phyloP scores from a whole-genome alignment of 306 rosid genomes.

The Sophora flavescens region DNA sequence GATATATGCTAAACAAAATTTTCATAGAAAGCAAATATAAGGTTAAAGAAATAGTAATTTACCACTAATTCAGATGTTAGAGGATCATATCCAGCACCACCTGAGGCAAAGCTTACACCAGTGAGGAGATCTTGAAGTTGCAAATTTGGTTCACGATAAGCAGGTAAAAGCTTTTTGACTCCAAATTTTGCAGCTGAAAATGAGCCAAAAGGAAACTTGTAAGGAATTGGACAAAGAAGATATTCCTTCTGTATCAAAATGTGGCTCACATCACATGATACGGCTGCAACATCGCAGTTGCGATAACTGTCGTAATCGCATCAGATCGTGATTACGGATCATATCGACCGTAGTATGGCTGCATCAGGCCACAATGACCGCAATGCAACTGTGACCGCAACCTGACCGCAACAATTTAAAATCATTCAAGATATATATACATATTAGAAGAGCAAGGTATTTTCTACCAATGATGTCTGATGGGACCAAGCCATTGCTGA shows the following conservation, averaged over 20 bases:
- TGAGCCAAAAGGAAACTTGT: not conserved
- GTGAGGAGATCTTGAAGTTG: slow-evolving; percentile 67
- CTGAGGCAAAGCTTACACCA: slow-evolving; percentile 87
- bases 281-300: too few species aligned
- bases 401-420: too few species aligned
- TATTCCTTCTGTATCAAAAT: too few species aligned
- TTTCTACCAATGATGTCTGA: slow-evolving; percentile 67
- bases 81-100: slow-evolving; percentile 87
- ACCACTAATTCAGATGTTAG: slow-evolving; percentile 69
- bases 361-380: too few species aligned
- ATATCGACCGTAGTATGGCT: too few species aligned
- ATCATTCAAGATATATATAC: not conserved
- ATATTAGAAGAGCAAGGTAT: not conserved
- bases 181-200: slow-evolving; percentile 68
- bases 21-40: not conserved
- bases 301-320: too few species aligned
- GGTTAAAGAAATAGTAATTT: slow-evolving; percentile 6
- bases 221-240: not conserved
- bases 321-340: too few species aligned
- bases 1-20: not conserved
- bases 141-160: slow-evolving; percentile 71
- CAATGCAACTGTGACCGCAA: too few species aligned
- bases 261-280: too few species aligned
- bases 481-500: slow-evolving; percentile 72
- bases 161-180: slow-evolving; percentile 70